Percentiles rank a stretch among this genome's conserved stretches.
Evolutionary conservation across 1,284 basidiomycete genomes (phyloP).

Genomic region (Leccinum fallax): DNA sequence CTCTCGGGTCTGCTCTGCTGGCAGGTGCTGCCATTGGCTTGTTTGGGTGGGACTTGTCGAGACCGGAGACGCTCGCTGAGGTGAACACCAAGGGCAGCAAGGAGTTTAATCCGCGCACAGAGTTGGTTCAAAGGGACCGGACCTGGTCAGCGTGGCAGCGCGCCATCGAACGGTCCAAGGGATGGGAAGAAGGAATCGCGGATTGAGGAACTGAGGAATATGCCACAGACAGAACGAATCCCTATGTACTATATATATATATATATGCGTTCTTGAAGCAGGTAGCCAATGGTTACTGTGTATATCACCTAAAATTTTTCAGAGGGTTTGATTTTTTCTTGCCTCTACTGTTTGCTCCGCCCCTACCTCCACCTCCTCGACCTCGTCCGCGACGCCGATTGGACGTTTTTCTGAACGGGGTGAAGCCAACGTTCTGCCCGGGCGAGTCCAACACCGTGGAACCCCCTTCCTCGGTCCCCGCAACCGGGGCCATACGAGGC

Average conservation of each 20-base stretch:
- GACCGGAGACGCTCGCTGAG: conserved; percentile 83
- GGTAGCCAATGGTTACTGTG: not conserved
- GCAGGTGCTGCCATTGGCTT: conserved; percentile 88
- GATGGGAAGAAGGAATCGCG: conserved; percentile 73
- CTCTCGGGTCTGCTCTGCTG: conserved; percentile 94
- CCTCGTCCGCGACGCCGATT: conserved; percentile 49
- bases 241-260: not conserved
- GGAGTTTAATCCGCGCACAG: conserved; percentile 49
- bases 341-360: conserved; percentile 43
- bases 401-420: conserved; percentile 68
- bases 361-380: conserved; percentile 42
- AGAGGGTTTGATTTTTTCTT: conserved; percentile 74
- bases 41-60: conserved; percentile 92
- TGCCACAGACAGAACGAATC: not conserved
- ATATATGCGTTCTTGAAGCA: not conserved
- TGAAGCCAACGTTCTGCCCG: conserved; percentile 50
- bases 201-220: conserved; percentile 26
- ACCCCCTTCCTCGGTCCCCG: conserved; percentile 32
- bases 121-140: conserved; percentile 50
- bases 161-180: conserved; percentile 79
- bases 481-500: conserved; percentile 73
- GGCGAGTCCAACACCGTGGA: conserved; percentile 24
- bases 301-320: conserved; percentile 64
- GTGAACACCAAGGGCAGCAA: conserved; percentile 88
- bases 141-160: conserved; percentile 82